phyloP scores from a whole-genome alignment of 1,284 basidiomycete species.

The Ustilago lituana region DNA sequence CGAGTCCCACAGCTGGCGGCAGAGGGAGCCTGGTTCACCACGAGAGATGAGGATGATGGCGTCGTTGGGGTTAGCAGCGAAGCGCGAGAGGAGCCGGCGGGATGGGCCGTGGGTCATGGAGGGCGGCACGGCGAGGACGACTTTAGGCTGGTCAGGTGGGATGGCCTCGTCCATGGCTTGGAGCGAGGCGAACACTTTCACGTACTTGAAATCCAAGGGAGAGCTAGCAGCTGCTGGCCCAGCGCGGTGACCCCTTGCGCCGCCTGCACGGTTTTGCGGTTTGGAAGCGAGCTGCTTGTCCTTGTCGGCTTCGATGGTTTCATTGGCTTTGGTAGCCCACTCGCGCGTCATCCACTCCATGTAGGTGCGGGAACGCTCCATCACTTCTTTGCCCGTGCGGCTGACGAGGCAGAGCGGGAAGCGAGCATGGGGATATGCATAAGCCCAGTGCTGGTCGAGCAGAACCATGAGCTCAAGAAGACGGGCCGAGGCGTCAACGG shows the following conservation, averaged over 20 bases:
- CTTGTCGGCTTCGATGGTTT: conserved; percentile 43
- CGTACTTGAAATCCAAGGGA: conserved; percentile 70
- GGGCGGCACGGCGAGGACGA: conserved; percentile 90
- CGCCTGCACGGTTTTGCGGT: background rate
- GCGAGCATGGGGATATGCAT: conserved; percentile 73
- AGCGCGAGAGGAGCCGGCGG: conserved; percentile 82
- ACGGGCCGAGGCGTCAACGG: conserved; percentile 91
- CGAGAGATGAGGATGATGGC: conserved; percentile 55
- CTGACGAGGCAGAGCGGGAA: conserved; percentile 84
- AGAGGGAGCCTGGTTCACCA: conserved; percentile 82
- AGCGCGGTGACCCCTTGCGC: conserved; percentile 4
- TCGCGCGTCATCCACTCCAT: conserved; percentile 99
- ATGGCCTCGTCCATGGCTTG: conserved; percentile 82
- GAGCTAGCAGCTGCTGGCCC: conserved; percentile 35
- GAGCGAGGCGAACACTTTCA: conserved; percentile 87
- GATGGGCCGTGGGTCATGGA: conserved; percentile 93
- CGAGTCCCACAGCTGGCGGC: conserved; percentile 80
- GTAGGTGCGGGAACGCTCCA: conserved; percentile 93
- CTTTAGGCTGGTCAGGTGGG: conserved; percentile 78
- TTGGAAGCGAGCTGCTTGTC: conserved; percentile 5
- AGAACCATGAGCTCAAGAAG: conserved; percentile 92
- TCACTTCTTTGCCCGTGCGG: conserved; percentile 88
- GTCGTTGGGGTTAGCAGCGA: conserved; percentile 76
- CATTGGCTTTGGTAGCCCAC: conserved; percentile 70
- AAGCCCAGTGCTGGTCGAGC: conserved; percentile 97